These are phyloP conservation scores for Flaveria sonorensis DNA, from an alignment of 129 eudicot species.

Conservation along the genomic window DNA sequence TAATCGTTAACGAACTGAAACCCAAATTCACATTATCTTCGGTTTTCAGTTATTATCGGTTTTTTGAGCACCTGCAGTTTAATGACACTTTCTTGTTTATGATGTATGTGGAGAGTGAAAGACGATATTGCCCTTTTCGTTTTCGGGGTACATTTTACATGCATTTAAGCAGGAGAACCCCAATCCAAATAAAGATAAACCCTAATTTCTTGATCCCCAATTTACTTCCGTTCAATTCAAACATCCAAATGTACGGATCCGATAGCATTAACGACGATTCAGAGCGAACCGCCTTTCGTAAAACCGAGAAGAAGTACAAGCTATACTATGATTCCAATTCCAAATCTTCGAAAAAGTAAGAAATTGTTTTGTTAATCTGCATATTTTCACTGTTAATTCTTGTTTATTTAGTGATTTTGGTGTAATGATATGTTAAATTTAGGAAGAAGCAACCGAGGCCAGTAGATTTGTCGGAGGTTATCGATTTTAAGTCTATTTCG, in stretches of 20 bases:
- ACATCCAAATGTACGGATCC: constrained; percentile 60
- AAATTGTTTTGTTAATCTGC: neutral
- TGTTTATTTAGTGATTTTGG: neutral
- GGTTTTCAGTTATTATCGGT: too few relatives aligned
- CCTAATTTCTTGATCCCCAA: constrained; percentile 31
- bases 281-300: constrained; percentile 85
- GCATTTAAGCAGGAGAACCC: neutral
- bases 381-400: neutral
- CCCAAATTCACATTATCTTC: too few relatives aligned
- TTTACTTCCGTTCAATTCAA: constrained; percentile 6
- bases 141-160: constrained; percentile 1
- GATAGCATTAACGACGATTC: constrained; percentile 53
- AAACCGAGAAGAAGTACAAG: constrained; percentile 86
- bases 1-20: too few relatives aligned
- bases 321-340: constrained; percentile 60
- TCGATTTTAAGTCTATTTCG: constrained; percentile 73
- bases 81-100: too few relatives aligned
- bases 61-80: too few relatives aligned
- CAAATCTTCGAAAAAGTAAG: constrained; percentile 62
- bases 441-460: constrained; percentile 72
- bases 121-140: neutral
- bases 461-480: constrained; percentile 80
- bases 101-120: neutral
- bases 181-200: constrained; percentile 8
- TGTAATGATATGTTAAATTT: constrained; percentile 5